Evolutionary conservation across 371 early-diverging fungal species (phyloP).

Genomic region (Mucor saturninus): DNA sequence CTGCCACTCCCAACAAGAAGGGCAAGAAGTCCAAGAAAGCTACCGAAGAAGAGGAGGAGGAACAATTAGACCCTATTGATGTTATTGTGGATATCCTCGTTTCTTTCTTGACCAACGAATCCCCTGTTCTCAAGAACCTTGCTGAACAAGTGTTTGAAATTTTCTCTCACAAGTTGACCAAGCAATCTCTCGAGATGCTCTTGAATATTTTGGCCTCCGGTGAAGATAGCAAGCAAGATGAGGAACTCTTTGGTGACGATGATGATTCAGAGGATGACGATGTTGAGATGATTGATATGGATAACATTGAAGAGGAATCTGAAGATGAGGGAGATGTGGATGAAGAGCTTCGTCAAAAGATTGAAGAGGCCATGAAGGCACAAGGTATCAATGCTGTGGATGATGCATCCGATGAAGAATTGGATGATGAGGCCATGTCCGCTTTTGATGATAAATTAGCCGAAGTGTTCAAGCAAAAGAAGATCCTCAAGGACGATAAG

Average conservation of each 20-base stretch:
- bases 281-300: conserved; percentile 45
- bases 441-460: conserved; percentile 90
- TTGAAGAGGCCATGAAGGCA: conserved; percentile 67
- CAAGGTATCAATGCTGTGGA: conserved; percentile 56
- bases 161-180: conserved; percentile 77
- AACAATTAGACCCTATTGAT: conserved; percentile 81
- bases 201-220: conserved; percentile 64
- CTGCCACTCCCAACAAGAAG: conserved; percentile 43
- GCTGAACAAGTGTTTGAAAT: conserved; percentile 85
- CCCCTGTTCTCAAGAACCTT: conserved; percentile 73
- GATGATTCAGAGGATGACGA: conserved; percentile 59
- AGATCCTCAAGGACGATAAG: conserved; percentile 69
- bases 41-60: conserved; percentile 48
- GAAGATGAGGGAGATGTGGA: conserved; percentile 58
- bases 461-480: conserved; percentile 87
- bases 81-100: conserved; percentile 91
- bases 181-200: conserved; percentile 76
- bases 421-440: conserved; percentile 92
- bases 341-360: conserved; percentile 71
- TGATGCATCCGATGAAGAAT: conserved; percentile 64
- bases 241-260: conserved; percentile 60
- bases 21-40: conserved; percentile 29
- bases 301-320: conserved; percentile 29
- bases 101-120: conserved; percentile 86
- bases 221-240: conserved; percentile 53